Evolutionary conservation across 1,139 yeast species (phyloP).

Genomic region (Blastobotrys petasosporus): DNA sequence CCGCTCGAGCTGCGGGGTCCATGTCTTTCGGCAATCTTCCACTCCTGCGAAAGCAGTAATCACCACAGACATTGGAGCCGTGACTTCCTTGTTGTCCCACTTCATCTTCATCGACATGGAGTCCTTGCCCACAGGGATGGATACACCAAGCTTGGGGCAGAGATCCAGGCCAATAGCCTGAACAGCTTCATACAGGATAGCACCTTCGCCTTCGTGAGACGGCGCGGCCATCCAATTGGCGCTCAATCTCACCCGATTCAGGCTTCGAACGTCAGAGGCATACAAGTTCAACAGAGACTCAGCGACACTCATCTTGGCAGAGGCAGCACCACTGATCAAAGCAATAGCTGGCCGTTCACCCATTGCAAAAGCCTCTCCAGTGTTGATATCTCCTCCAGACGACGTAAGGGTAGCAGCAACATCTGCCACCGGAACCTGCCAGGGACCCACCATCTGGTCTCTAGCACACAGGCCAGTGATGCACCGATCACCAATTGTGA

Average conservation of each 20-base stretch:
- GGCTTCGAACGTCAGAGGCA: conserved; percentile 80
- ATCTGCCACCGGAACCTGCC: conserved; percentile 99
- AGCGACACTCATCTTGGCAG: conserved; percentile 96
- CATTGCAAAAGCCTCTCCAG: conserved; percentile 97
- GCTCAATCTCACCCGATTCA: conserved; percentile 75
- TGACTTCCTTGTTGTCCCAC: conserved; percentile 84
- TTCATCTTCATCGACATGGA: conserved; percentile 99
- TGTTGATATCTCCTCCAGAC: conserved; percentile 64
- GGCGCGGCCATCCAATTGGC: conserved; percentile 99
- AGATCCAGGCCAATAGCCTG: conserved; percentile 92
- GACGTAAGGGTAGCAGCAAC: conserved; percentile 96
- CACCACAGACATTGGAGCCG: conserved; percentile 90
- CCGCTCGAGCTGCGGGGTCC: conserved; percentile 82
- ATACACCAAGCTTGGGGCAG: conserved; percentile 86
- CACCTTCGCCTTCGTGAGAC: conserved; percentile 90
- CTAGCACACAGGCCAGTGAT: conserved; percentile 96
- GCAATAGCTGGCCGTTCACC: conserved; percentile 96
- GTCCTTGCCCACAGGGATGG: conserved; percentile 98
- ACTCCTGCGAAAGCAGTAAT: conserved; percentile 92
- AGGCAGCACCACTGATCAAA: conserved; percentile 82
- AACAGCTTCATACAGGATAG: conserved; percentile 92
- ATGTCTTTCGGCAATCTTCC: conserved; percentile 73
- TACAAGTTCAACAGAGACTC: conserved; percentile 84
- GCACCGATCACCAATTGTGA: conserved; percentile 95
- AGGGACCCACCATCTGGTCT: conserved; percentile 99